Conservation (phyloP, 2,329 filamentous ascomycete species). For the Paracamarosporium sp. region DNA sequence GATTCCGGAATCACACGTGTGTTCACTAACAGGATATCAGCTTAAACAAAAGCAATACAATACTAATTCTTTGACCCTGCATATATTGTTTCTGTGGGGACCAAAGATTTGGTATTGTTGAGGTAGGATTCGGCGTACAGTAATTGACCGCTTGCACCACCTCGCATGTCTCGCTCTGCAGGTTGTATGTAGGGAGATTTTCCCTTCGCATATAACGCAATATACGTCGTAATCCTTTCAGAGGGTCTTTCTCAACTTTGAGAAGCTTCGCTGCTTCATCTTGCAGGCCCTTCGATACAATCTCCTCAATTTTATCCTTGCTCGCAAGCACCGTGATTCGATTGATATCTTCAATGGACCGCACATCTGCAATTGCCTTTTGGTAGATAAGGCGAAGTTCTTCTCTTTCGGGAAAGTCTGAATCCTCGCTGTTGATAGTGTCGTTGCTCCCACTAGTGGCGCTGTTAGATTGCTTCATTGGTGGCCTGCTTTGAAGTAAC, state of each 20-base stretch:
- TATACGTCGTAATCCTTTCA: conserved; percentile 22
- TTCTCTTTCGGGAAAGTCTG: conserved; percentile 5
- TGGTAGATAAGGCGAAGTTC: conserved; percentile 17
- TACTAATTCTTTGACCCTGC: not conserved
- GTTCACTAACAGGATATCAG: conserved; percentile 27
- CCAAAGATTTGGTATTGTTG: not conserved
- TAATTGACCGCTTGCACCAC: conserved; percentile 41
- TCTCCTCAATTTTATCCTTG: conserved; percentile 20
- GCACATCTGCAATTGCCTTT: not conserved
- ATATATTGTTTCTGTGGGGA: not conserved
- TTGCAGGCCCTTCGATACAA: conserved; percentile 15
- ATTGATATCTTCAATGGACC: conserved; percentile 5
- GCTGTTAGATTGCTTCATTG: not conserved
- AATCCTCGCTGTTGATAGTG: conserved; percentile 12
- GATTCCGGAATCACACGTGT: conserved; percentile 27
- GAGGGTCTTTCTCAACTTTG: conserved; percentile 17
- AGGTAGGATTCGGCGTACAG: conserved; percentile 23
- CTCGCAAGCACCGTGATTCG: conserved; percentile 16
- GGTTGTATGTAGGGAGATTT: conserved; percentile 28
- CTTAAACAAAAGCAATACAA: not conserved
- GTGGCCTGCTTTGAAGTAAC: not conserved
- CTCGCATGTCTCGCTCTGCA: conserved; percentile 33
- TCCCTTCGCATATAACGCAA: conserved; percentile 23
- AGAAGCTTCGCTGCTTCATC: conserved; percentile 25
- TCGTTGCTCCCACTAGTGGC: not conserved